Percentiles rank a stretch among this genome's conserved stretches.
phyloP scores from a whole-genome alignment of 2,329 filamentous ascomycete species.

The Cladophialophora immunda region DNA sequence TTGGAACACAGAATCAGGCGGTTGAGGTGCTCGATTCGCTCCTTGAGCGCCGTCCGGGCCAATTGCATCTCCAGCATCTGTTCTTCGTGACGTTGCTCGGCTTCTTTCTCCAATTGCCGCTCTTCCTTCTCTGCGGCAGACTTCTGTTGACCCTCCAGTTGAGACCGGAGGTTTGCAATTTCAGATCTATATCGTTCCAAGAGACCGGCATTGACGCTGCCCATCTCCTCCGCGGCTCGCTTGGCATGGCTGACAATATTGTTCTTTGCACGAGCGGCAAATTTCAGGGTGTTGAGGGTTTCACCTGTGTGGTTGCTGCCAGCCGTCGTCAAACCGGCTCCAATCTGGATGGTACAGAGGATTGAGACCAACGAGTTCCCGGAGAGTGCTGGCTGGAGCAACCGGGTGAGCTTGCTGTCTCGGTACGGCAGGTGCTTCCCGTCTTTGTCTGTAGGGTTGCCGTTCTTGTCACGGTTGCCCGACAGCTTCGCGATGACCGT shows the following conservation, averaged over 20 bases:
- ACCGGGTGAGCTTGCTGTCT: conserved; percentile 94
- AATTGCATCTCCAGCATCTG: conserved; percentile 99
- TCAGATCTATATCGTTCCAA: conserved; percentile 94
- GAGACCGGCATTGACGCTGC: conserved; percentile 68
- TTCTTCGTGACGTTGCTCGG: conserved; percentile 87
- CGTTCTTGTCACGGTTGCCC: conserved; percentile 83
- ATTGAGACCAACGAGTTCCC: conserved; percentile 96
- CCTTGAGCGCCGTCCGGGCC: conserved; percentile 92
- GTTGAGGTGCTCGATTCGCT: conserved; percentile 96
- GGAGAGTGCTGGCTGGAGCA: conserved; percentile 90
- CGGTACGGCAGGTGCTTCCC: conserved; percentile 94
- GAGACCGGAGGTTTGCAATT: conserved; percentile 79
- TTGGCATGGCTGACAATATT: conserved; percentile 98
- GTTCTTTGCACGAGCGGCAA: conserved; percentile 95
- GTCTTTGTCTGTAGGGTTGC: conserved; percentile 77
- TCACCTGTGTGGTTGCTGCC: conserved; percentile 81
- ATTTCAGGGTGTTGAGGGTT: conserved; percentile 95
- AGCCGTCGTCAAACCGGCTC: conserved; percentile 76
- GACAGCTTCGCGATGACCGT: conserved; percentile 96
- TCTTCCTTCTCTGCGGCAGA: conserved; percentile 68
- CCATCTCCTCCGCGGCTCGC: conserved; percentile 87
- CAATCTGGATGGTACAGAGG: conserved; percentile 93
- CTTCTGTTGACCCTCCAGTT: conserved; percentile 85
- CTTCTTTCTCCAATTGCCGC: conserved; percentile 78
- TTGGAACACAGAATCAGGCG: conserved; percentile 94